Evolutionary conservation across 2,329 filamentous ascomycete genomes (phyloP), one percentile per base, ranked within the genome.

Genomic region (Drechslerella dactyloides): DNA sequence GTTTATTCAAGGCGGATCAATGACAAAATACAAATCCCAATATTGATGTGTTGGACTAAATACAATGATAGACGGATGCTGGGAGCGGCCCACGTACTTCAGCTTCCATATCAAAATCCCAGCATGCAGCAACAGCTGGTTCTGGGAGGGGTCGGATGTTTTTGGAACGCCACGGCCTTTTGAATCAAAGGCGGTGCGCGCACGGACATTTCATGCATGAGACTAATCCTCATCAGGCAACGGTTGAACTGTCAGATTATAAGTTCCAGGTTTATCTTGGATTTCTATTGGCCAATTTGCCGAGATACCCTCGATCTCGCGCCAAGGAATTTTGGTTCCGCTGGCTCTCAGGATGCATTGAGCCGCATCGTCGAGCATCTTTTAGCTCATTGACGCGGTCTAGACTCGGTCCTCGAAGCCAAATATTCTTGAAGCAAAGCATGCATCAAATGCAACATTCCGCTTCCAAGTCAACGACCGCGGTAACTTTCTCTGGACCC

Each of bases 371-470:
- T 44, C 35, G 27, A 46, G 56, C 27, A 59, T 59, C 37, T 65
- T 58, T 33, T 33, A 33, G 27, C 27, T n/a, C 24, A 48, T 59
- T 51, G 23, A 8, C 30, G 56, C 23, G 52, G 30, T 69, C 66
- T 70, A 59, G 66, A 70, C 50, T 63, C 27, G n/a, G n/a, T n/a
- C n/a, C 46, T 46, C 15, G 42, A 54, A 24, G 35, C 24, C 27
- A 46, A 7, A 13, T 33, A 50, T 27, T 46, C 10, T 5, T 23
- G 35, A 63, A 48, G 35, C 46, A 44, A 44, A 27, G 56, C 35
- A 35, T 69, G 65, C 65, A 59, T 54, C 63, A 63, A 69, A 35
- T 63, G 57, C 65, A 59, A 69, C 54, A 63, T 37, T 52, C 63
- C 65, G 66, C 59, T 70, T 70, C 59, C 59, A 50, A 46, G 48